A percentile compares a stretch with the other conserved stretches of the same genome.
These are phyloP conservation scores for Eucalyptus sp. DNA, from an alignment of 345 rosid species.

Conservation along the genomic window DNA sequence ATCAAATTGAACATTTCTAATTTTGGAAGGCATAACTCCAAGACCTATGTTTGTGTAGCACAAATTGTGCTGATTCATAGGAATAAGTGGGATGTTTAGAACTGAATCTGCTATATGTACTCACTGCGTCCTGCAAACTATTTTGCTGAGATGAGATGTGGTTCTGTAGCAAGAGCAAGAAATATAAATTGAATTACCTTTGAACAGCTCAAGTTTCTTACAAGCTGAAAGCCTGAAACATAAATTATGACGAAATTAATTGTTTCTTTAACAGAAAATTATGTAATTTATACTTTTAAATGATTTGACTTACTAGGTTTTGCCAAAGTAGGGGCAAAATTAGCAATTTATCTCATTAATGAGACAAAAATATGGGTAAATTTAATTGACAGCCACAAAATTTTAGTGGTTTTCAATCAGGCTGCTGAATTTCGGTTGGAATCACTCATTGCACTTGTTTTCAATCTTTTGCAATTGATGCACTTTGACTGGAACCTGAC, in stretches of 20 bases:
- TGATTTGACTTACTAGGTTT: not conserved
- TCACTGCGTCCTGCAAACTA: not conserved
- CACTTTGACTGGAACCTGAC: not conserved
- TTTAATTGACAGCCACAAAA: not conserved
- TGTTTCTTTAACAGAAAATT: not conserved
- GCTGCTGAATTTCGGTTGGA: not conserved
- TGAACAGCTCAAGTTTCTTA: not conserved
- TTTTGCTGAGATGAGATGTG: not conserved
- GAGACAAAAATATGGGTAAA: not conserved
- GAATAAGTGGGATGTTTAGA: not conserved
- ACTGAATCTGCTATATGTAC: not conserved
- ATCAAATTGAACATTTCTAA: not conserved
- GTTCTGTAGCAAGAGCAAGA: not conserved
- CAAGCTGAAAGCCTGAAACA: not conserved
- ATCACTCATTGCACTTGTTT: not conserved
- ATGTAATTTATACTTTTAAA: not conserved
- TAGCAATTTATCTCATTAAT: not conserved
- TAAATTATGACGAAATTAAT: not conserved
- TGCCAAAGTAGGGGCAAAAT: not conserved
- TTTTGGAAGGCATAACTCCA: not conserved
- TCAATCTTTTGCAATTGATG: not conserved
- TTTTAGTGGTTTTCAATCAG: not conserved
- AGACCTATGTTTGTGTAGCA: not conserved
- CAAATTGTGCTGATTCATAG: not conserved
- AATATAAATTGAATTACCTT: not conserved